Base-by-base conservation (phyloP, 805 yeast species). In the Wickerhamomyces chambardii region DNA sequence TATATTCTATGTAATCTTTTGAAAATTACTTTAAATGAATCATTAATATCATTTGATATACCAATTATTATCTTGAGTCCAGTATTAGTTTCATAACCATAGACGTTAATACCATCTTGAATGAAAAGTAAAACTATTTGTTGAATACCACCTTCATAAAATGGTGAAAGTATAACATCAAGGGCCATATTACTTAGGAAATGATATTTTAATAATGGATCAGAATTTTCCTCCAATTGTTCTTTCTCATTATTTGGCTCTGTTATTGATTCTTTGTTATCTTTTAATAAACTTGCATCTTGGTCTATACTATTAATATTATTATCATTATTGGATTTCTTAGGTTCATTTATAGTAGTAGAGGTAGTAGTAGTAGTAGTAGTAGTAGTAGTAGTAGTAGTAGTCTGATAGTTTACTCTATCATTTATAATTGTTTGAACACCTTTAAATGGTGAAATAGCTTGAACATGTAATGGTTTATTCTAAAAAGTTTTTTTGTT, bases 171-270 rank as follows among this genome's bases (percentile, higher is more conserved):
- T 47, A 81, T 78, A 16, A 78, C 69, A 52, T 81, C 89, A 17
- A 81, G 58, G 5, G 86, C 76, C 81, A 81, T 79, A 50, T 81
- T 85, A n/a, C 84, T 71, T 22, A 81, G 59, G 45, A 80, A 80
- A 47, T 81, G 78, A 58, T 75, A 78, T 45, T 78, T 75, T 22
- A 79, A 57, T 36, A 72, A 57, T 39, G 63, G 64, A 43, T 74
- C 68, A 31, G 67, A 63, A 28, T 56, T 49, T 29, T 43, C 41
- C 25, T 19, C 10, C 22, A 19, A 9, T 17, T 17, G 19, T 10
- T 51, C 57, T 29, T 48, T 52, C 4, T 51, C 35, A 29, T 51
- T 48, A n/a, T 50, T 39, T n/a, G 38, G 14, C 9, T 30, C 27
- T 30, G 12, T 16, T 29, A 15, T 33, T 25, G n/a, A n/a, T n/a